Evolutionary conservation across 305 asterid species (phyloP).

Genomic region (Ilex paraguariensis): DNA sequence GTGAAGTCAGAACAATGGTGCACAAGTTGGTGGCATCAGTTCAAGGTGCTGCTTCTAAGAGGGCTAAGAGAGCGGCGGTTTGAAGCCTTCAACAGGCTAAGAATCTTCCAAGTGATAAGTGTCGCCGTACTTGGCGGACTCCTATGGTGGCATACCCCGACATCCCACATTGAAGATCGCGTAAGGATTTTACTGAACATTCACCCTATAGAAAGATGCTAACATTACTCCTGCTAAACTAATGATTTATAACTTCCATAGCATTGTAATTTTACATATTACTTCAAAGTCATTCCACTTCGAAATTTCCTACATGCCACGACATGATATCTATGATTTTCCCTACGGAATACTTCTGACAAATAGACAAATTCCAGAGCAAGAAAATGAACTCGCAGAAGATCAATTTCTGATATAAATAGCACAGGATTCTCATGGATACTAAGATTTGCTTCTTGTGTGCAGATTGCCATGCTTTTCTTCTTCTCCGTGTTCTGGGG

Average conservation of each 20-base stretch:
- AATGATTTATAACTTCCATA: too few relatives aligned
- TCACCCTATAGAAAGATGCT: too few relatives aligned
- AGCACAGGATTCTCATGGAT: not conserved
- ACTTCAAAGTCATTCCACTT: too few relatives aligned
- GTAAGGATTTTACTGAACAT: slow-evolving; percentile 39
- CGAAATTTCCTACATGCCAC: too few relatives aligned
- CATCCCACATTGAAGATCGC: slow-evolving; percentile 90
- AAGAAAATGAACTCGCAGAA: too few relatives aligned
- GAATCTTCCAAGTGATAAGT: slow-evolving; percentile 94
- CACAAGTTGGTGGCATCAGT: slow-evolving; percentile 95
- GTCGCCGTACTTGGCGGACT: slow-evolving; percentile 93
- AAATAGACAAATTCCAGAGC: too few relatives aligned
- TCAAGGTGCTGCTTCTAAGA: slow-evolving; percentile 73
- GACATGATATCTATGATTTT: too few relatives aligned
- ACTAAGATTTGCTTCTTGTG: slow-evolving; percentile 18
- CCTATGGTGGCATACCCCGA: slow-evolving; percentile 97
- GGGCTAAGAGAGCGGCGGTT: slow-evolving; percentile 83
- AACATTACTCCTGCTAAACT: not conserved
- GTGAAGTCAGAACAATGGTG: slow-evolving; percentile 67
- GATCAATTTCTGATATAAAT: too few relatives aligned
- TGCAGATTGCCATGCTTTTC: slow-evolving; percentile 93
- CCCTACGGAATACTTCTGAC: too few relatives aligned
- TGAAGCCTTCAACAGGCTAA: slow-evolving; percentile 81
- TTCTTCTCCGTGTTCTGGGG: slow-evolving; percentile 99
- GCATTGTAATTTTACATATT: too few relatives aligned